Evolutionary conservation across 2,329 filamentous ascomycete genomes (phyloP).

Genomic region (Trichothecium roseum): DNA sequence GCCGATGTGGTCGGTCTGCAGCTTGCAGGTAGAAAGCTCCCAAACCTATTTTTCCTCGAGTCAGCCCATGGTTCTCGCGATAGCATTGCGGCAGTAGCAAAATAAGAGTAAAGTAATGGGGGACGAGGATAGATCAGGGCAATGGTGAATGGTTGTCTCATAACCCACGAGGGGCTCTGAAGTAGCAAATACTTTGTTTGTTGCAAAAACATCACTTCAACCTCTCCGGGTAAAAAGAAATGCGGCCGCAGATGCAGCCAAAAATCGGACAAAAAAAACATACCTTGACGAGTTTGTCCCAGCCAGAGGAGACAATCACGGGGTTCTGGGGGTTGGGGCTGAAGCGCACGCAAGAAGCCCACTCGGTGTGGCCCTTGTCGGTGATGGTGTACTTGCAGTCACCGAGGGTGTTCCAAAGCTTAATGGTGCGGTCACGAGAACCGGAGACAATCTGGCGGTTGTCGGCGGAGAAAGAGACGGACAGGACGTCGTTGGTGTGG

Average conservation of each 20-base stretch:
- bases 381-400: conserved; percentile 99
- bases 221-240: conserved; percentile 1
- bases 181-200: conserved; percentile 99
- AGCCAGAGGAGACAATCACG: conserved; percentile 95
- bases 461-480: conserved; percentile 99
- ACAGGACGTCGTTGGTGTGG: conserved; percentile 99
- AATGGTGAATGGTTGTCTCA: conserved; percentile 94
- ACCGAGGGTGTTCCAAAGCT: conserved; percentile 99
- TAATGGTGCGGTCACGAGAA: conserved; percentile 97
- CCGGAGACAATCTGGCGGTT: conserved; percentile 99
- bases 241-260: background rate
- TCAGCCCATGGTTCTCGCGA: conserved; percentile 1
- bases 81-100: background rate
- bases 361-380: conserved; percentile 99
- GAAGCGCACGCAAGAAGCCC: conserved; percentile 99
- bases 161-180: conserved; percentile 87
- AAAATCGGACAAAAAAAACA: conserved; percentile 21
- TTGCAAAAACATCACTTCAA: conserved; percentile 80
- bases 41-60: conserved; percentile 58
- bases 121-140: conserved; percentile 54
- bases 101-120: conserved; percentile 4
- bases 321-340: conserved; percentile 99
- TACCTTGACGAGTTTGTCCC: conserved; percentile 99
- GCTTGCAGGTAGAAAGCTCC: conserved; percentile 98
- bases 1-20: conserved; percentile 99